Evolutionary conservation across 2,329 filamentous ascomycete genomes (phyloP).

Genomic region (Sclerotinia spermophila): DNA sequence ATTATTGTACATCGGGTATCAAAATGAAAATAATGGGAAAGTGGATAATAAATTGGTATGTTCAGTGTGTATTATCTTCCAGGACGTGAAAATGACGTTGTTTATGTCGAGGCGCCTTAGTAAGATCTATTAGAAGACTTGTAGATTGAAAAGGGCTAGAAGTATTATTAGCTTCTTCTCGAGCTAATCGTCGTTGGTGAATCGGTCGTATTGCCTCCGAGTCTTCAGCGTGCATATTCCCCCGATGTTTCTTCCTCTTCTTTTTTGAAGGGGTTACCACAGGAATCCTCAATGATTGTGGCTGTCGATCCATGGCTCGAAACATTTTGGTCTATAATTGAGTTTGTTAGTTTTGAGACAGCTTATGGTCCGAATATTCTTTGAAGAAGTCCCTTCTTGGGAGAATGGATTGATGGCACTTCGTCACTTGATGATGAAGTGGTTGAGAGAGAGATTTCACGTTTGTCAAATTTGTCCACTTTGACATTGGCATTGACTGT

Average conservation of each 20-base stretch:
- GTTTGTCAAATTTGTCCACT: slow-evolving; percentile 1
- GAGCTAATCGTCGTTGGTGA: not conserved
- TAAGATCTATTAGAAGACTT: not conserved
- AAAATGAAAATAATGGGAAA: not conserved
- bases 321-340: slow-evolving; percentile 10
- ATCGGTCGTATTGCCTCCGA: not conserved
- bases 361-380: not conserved
- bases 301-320: slow-evolving; percentile 12
- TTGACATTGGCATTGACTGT: not conserved
- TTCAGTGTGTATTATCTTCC: not conserved
- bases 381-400: not conserved
- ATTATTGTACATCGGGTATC: not conserved
- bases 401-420: not conserved
- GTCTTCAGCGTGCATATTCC: slow-evolving; percentile 5
- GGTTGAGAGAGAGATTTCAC: not conserved
- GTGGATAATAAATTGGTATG: not conserved
- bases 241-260: not conserved
- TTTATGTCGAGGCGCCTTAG: not conserved
- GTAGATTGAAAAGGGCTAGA: not conserved
- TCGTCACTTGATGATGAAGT: slow-evolving; percentile 16
- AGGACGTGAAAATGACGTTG: not conserved
- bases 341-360: slow-evolving; percentile 15
- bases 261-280: not conserved
- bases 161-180: not conserved
- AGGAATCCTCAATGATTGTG: slow-evolving; percentile 12